Percentiles rank a stretch among this genome's conserved stretches.
Evolutionary conservation across 208 protist species (phyloP).

Genomic region (Trichomonas tenax): DNA sequence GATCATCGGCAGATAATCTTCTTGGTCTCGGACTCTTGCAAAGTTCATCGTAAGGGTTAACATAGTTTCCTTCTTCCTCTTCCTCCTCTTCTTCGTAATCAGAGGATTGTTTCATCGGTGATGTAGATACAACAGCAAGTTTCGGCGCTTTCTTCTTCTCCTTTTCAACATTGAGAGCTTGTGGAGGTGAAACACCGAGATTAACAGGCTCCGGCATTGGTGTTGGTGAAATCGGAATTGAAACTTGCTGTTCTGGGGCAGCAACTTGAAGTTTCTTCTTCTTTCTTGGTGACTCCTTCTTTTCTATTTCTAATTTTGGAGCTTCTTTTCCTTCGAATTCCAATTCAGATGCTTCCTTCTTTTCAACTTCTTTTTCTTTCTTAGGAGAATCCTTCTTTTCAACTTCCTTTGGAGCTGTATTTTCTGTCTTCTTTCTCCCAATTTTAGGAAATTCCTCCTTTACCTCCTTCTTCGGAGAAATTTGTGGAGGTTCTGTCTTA

Average conservation of each 20-base stretch:
- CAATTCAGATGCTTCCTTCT: no score
- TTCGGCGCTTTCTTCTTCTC: background rate
- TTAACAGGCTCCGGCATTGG: background rate
- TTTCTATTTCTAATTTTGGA: no score
- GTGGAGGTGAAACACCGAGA: background rate
- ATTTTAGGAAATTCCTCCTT: no score
- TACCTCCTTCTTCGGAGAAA: no score
- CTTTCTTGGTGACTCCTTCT: no score
- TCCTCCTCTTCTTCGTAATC: background rate
- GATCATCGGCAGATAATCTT: background rate
- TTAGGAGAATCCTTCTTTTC: no score
- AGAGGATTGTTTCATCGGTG: background rate
- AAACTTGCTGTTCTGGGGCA: background rate
- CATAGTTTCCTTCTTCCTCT: background rate
- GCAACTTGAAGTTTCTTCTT: background rate
- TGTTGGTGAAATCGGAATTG: background rate
- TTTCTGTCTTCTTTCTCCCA: no score
- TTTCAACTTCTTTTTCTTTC: no score
- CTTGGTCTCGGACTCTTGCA: background rate
- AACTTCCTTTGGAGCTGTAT: no score
- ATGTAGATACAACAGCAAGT: background rate
- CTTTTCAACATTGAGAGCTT: background rate
- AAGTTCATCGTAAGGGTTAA: background rate
- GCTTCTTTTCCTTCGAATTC: no score
- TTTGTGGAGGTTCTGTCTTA: no score